phyloP scores from a whole-genome alignment of 192 early-diverging fungal species.

The Coemansia sp. region DNA sequence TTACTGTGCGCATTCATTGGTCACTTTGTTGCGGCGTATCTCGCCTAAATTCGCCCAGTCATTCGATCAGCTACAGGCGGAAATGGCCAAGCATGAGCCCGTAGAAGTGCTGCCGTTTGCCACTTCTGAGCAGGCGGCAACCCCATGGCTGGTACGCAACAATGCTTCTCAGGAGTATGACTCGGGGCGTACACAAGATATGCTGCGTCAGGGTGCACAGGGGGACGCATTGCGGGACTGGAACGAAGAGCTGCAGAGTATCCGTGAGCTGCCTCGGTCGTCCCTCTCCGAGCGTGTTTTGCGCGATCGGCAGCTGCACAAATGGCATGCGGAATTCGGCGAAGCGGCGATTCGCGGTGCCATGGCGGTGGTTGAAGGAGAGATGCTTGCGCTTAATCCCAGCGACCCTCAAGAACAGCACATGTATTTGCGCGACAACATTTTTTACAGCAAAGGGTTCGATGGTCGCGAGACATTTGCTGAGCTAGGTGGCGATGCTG shows the following conservation, averaged over 20 bases:
- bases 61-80: conserved; percentile 66
- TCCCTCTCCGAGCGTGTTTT: conserved; percentile 79
- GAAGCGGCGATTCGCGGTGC: conserved; percentile 86
- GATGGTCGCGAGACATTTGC: conserved; percentile 86
- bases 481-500: conserved; percentile 79
- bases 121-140: conserved; percentile 59
- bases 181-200: conserved; percentile 27
- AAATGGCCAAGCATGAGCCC: conserved; percentile 58
- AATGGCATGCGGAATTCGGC: conserved; percentile 86
- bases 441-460: conserved; percentile 89
- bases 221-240: conserved; percentile 74
- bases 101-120: conserved; percentile 78
- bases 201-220: conserved; percentile 30
- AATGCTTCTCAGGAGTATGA: conserved; percentile 30
- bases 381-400: conserved; percentile 75
- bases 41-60: conserved; percentile 69
- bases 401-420: conserved; percentile 68
- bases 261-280: conserved; percentile 75
- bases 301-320: conserved; percentile 80
- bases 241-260: conserved; percentile 95
- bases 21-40: conserved; percentile 61
- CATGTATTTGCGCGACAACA: conserved; percentile 94
- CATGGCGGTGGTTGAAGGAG: conserved; percentile 76
- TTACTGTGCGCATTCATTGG: conserved; percentile 61
- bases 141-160: conserved; percentile 79